phyloP scores from a whole-genome alignment of 345 rosid genomes.

The Eucalyptus caleyi region DNA sequence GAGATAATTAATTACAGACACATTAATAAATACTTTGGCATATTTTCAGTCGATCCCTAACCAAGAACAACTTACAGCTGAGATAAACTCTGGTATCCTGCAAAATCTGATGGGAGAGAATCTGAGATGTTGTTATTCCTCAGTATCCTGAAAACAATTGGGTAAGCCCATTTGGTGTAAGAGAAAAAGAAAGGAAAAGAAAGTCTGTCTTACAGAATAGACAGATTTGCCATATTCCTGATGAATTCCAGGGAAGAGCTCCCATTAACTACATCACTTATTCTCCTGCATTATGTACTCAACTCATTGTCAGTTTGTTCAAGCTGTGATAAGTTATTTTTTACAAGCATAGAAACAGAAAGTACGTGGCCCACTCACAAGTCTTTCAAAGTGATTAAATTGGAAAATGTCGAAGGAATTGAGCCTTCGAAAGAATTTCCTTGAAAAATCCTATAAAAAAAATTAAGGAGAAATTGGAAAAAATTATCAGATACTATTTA shows the following conservation, averaged over 20 bases:
- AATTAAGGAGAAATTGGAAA: not conserved
- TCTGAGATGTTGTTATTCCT: conserved; percentile 26
- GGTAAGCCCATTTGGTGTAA: not conserved
- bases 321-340: fast-evolving
- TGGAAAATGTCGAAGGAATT: conserved; percentile 27
- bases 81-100: conserved; percentile 7
- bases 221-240: conserved; percentile 13
- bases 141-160: conserved; percentile 10
- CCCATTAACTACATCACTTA: conserved; percentile 13
- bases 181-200: not conserved
- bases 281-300: conserved; percentile 2
- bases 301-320: not conserved
- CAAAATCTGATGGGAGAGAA: conserved; percentile 23
- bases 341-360: not conserved
- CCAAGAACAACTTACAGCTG: not conserved
- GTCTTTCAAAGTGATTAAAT: not conserved
- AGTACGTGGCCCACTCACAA: conserved; percentile 14
- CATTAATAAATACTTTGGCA: not conserved
- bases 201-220: conserved; percentile 17
- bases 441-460: not conserved
- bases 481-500: not conserved
- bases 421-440: conserved; percentile 39
- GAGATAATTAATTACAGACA: not conserved
- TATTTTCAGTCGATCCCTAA: not conserved
- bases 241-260: conserved; percentile 34